phyloP scores from a whole-genome alignment of 257 asterid species.

The Rauvolfia tetraphylla region DNA sequence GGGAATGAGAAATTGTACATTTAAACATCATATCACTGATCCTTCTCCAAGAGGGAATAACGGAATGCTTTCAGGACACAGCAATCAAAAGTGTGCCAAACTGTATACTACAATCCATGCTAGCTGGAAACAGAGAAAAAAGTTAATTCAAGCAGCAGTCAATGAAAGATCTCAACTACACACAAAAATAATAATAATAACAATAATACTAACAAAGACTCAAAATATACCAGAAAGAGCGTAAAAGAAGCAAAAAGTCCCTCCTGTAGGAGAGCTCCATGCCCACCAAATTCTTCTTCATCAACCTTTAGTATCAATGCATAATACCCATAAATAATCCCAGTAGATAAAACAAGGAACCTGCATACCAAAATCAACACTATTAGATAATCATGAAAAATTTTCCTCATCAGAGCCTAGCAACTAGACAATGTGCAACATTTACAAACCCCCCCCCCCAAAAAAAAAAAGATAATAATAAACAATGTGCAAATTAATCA shows the following conservation, averaged over 20 bases:
- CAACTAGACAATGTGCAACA: background rate
- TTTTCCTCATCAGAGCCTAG: background rate
- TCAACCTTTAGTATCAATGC: slow-evolving; percentile 68
- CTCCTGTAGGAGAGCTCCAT: slow-evolving; percentile 88
- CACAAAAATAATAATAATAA: too few relatives aligned
- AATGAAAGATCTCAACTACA: background rate
- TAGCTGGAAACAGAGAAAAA: slow-evolving; percentile 45
- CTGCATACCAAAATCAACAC: slow-evolving; percentile 33
- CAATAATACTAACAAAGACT: background rate
- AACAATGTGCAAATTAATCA: too few relatives aligned
- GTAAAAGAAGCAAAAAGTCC: slow-evolving; percentile 88
- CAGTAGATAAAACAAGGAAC: slow-evolving; percentile 70
- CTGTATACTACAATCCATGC: slow-evolving; percentile 94
- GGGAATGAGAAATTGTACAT: slow-evolving; percentile 7
- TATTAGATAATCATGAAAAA: slow-evolving; percentile 3
- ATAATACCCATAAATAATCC: slow-evolving; percentile 76
- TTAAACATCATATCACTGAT: background rate
- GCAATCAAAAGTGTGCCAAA: slow-evolving; percentile 77
- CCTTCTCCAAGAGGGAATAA: slow-evolving; percentile 5
- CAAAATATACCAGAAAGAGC: slow-evolving; percentile 68
- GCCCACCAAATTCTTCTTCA: slow-evolving; percentile 98
- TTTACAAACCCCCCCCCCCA: too few relatives aligned
- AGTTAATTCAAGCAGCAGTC: background rate
- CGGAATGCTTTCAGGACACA: slow-evolving; percentile 11
- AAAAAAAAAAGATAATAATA: too few relatives aligned